Percentiles rank a stretch among this genome's conserved stretches.
Conservation (phyloP, 2,329 filamentous ascomycete species). For the Grosmannia clavigera region DNA sequence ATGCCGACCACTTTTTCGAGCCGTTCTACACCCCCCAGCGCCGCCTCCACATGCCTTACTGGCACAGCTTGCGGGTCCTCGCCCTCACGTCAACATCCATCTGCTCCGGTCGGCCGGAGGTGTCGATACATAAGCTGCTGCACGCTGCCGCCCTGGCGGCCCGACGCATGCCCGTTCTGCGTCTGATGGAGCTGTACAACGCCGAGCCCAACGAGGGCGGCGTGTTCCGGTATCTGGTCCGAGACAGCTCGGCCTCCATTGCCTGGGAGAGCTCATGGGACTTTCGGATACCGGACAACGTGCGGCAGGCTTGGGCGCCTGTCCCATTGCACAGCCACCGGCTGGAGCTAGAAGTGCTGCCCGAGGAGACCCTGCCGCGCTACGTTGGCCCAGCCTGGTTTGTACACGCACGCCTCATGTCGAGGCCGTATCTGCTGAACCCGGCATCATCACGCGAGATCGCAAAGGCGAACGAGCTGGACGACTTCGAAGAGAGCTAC, state of each 20-base stretch:
- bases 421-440: background rate
- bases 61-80: conserved; percentile 15
- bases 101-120: conserved; percentile 9
- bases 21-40: conserved; percentile 8
- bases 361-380: background rate
- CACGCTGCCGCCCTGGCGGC: conserved; percentile 13
- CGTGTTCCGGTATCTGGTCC: conserved; percentile 16
- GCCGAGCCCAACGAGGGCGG: conserved; percentile 14
- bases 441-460: background rate
- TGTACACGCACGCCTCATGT: background rate
- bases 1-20: conserved; percentile 14
- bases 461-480: background rate
- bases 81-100: conserved; percentile 15
- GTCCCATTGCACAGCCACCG: background rate
- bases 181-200: conserved; percentile 17
- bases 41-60: conserved; percentile 8
- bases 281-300: conserved; percentile 1
- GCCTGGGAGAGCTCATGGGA: conserved; percentile 12
- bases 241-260: conserved; percentile 4
- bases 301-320: conserved; percentile 7
- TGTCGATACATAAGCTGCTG: conserved; percentile 15
- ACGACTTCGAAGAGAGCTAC: background rate
- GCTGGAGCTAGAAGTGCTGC: background rate
- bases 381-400: background rate
- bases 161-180: conserved; percentile 16